Conservation (phyloP, 2,329 filamentous ascomycete species). For the Metarhizium robertsii region DNA sequence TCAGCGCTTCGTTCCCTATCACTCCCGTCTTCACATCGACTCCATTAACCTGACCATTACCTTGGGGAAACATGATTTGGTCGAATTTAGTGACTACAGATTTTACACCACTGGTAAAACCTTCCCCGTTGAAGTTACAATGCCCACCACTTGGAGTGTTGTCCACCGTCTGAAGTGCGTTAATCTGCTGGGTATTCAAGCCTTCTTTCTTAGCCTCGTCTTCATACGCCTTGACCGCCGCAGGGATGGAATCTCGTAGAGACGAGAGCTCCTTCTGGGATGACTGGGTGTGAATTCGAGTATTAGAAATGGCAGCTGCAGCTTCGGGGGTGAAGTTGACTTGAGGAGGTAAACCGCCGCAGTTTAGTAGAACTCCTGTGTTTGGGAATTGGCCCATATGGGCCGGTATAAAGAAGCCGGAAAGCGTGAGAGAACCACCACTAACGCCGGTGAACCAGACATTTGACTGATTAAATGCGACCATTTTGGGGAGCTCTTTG, state of each 20-base stretch:
- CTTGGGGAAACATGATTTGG: too few species aligned
- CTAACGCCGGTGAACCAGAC: conserved; percentile 51
- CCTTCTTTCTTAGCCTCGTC: conserved; percentile 34
- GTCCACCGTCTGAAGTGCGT: conserved; percentile 45
- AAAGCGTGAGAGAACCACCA: conserved; percentile 43
- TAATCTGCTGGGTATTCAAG: conserved; percentile 33
- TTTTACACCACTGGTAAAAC: conserved; percentile 33
- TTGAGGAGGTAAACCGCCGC: conserved; percentile 44
- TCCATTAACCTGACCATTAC: too few species aligned
- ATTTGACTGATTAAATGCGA: conserved; percentile 41
- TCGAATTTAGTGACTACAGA: conserved; percentile 22
- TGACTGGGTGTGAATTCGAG: conserved; percentile 47
- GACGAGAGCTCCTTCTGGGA: conserved; percentile 39
- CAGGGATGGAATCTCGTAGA: conserved; percentile 41
- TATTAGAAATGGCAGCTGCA: conserved; percentile 30
- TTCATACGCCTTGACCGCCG: conserved; percentile 41
- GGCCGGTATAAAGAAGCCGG: conserved; percentile 48
- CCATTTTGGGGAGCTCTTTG: conserved; percentile 39
- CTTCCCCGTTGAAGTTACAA: conserved; percentile 47
- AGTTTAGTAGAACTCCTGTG: conserved; percentile 45
- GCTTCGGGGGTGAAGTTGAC: conserved; percentile 35
- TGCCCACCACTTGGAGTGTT: conserved; percentile 46
- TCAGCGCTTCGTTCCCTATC: too few species aligned
- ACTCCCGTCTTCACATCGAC: too few species aligned
- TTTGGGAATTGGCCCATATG: conserved; percentile 42